These are phyloP conservation scores for Ogataea paradorogensis DNA, from an alignment of 805 yeast genomes.

Conservation along the genomic window DNA sequence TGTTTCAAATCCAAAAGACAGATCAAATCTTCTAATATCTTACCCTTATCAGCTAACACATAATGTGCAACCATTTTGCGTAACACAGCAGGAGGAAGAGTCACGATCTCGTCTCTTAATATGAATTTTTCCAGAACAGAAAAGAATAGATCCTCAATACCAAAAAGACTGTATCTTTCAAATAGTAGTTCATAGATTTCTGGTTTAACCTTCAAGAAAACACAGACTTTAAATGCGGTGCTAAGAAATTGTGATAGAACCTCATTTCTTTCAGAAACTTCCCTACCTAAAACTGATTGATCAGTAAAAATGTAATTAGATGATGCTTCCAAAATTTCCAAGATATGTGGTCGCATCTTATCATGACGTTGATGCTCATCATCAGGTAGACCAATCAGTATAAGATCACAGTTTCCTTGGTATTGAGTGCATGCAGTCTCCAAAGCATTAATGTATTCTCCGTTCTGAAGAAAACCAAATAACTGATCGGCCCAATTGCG, in stretches of 20 bases:
- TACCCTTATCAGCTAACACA: constrained; percentile 39
- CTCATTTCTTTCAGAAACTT: constrained; percentile 11
- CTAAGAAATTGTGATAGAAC: constrained; percentile 33
- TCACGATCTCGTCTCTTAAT: constrained; percentile 40
- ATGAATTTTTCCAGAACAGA: constrained; percentile 52
- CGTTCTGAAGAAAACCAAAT: constrained; percentile 43
- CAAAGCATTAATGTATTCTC: constrained; percentile 56
- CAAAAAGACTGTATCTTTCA: constrained; percentile 40
- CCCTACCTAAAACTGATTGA: constrained; percentile 8
- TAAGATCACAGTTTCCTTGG: constrained; percentile 45
- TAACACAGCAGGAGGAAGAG: constrained; percentile 62
- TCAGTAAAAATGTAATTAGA: constrained; percentile 40
- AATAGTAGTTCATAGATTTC: constrained; percentile 43
- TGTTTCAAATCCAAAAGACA: constrained; percentile 64
- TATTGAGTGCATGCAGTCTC: constrained; percentile 52
- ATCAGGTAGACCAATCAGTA: constrained; percentile 56
- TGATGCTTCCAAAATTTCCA: constrained; percentile 55
- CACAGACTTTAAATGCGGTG: constrained; percentile 40
- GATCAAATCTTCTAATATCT: constrained; percentile 60
- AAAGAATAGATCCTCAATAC: constrained; percentile 43
- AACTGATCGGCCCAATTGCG: constrained; percentile 71
- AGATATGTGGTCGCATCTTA: constrained; percentile 51
- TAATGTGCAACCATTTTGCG: constrained; percentile 58
- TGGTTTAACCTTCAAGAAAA: constrained; percentile 35
- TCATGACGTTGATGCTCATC: constrained; percentile 41